These are phyloP conservation scores for Aspergillus aculeatinus DNA, from an alignment of 2,329 filamentous ascomycete genomes.

Conservation along the genomic window DNA sequence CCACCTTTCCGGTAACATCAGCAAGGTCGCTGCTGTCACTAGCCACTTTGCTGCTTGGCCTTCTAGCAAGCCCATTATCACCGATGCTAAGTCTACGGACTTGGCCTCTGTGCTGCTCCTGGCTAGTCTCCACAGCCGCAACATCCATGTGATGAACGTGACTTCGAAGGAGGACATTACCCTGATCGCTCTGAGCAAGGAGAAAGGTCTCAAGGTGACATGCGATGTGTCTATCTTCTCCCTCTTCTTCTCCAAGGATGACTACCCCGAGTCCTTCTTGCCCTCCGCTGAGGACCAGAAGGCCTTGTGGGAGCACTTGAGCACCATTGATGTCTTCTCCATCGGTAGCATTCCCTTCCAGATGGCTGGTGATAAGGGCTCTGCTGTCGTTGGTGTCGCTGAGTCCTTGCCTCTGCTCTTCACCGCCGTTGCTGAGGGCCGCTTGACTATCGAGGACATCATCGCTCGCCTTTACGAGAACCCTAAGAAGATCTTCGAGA, in stretches of 20 bases:
- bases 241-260: conserved; percentile 69
- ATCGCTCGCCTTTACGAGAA: conserved; percentile 71
- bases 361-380: conserved; percentile 60
- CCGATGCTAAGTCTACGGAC: conserved; percentile 76
- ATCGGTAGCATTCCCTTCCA: conserved; percentile 77
- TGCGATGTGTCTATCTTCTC: conserved; percentile 81
- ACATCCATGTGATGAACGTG: conserved; percentile 76
- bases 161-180: conserved; percentile 79
- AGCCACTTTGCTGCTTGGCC: conserved; percentile 79
- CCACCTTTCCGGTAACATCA: conserved; percentile 76
- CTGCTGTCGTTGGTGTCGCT: conserved; percentile 65
- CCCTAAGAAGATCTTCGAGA: conserved; percentile 76
- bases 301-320: conserved; percentile 71
- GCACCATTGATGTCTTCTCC: conserved; percentile 74
- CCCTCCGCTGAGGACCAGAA: conserved; percentile 67
- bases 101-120: conserved; percentile 76
- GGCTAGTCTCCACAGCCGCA: conserved; percentile 73
- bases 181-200: conserved; percentile 73
- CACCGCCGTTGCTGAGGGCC: conserved; percentile 72
- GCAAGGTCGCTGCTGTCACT: conserved; percentile 76
- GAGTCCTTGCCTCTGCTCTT: conserved; percentile 73
- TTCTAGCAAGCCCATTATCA: conserved; percentile 73
- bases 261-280: conserved; percentile 68
- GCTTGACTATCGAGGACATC: conserved; percentile 71
- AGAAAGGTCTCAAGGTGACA: conserved; percentile 77